Base-by-base conservation (phyloP, 2,329 filamentous ascomycete species). In the Ophiostoma angusticollis region DNA sequence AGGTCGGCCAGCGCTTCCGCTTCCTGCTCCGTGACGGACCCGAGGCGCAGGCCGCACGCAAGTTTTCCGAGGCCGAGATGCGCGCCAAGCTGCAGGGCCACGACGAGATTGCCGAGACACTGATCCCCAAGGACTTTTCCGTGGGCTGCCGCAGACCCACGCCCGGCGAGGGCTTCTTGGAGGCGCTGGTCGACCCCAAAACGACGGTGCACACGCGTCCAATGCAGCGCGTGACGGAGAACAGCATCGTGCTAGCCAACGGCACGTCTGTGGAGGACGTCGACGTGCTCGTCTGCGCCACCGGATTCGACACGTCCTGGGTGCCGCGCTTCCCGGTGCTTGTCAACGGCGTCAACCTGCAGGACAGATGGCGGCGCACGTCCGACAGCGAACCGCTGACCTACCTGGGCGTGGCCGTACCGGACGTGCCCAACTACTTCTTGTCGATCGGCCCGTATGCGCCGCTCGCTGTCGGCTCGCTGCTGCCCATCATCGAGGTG, bases 91-190 rank as follows among this genome's bases (percentile, higher is more conserved):
- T 39, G 6, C 53, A 62, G 52, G 60, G 49, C 39, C 45, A 50
- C 21, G 44, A 48, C 9, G 42, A 42, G 3, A 50, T 54, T 25
- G 68, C 68, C 61, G 51, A 49, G 25, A 42, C 55, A 31, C 56
- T 59, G 1, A 57, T 69, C 11, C 43, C 68, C 0, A 54, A 56
- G 7, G 57, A 64, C 25, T 70, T 62, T 52, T 54, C 56, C 2
- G 60, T 61, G 8, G 65, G 67, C 7, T 64, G 54, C 50, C 56
- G 54, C 40, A 57, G 59, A 2, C 55, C 64, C 33, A 61, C 61
- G 0, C 63, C 62, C 0, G 62, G 61, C 3, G 55, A 60, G 33
- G 58, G 60, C 2, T 64, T 60, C 46, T 50, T 64, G 25, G 60
- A 64, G 43, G 55, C 58, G 6, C 52, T 68, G 31, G 54, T 54